phyloP scores from a whole-genome alignment of 2,329 filamentous ascomycete genomes.

The Parastagonospora nodorum region DNA sequence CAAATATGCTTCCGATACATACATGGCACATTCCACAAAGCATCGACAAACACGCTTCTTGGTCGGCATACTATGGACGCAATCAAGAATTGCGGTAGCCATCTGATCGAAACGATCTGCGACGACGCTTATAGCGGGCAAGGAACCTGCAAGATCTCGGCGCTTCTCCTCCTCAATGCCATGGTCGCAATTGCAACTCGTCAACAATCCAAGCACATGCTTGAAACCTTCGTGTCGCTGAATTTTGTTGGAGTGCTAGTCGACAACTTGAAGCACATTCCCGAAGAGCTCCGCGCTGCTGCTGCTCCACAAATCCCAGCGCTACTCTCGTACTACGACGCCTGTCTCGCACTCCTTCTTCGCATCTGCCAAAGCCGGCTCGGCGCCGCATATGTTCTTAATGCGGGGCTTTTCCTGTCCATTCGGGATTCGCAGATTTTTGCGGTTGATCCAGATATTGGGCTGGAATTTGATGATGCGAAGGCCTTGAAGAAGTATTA shows the following conservation, averaged over 20 bases:
- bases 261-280: conserved; percentile 80
- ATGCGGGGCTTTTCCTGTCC: conserved; percentile 83
- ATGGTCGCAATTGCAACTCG: conserved; percentile 74
- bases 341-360: conserved; percentile 80
- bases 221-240: conserved; percentile 78
- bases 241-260: conserved; percentile 93
- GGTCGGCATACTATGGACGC: conserved; percentile 65
- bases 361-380: conserved; percentile 80
- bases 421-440: conserved; percentile 86
- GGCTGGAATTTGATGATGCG: conserved; percentile 73
- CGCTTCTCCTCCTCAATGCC: conserved; percentile 80
- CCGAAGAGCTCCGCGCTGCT: conserved; percentile 63
- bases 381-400: conserved; percentile 87
- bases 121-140: conserved; percentile 92
- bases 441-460: conserved; percentile 87
- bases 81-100: conserved; percentile 78
- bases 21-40: conserved; percentile 65
- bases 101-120: conserved; percentile 83
- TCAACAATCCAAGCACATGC: conserved; percentile 73
- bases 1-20: conserved; percentile 89
- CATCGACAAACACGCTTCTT: conserved; percentile 34
- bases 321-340: conserved; percentile 67
- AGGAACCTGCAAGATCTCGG: conserved; percentile 79
- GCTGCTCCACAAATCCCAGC: conserved; percentile 55
- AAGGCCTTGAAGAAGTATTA: conserved; percentile 81